phyloP scores from a whole-genome alignment of 129 eudicot species.

The Flaveria sonorensis region DNA sequence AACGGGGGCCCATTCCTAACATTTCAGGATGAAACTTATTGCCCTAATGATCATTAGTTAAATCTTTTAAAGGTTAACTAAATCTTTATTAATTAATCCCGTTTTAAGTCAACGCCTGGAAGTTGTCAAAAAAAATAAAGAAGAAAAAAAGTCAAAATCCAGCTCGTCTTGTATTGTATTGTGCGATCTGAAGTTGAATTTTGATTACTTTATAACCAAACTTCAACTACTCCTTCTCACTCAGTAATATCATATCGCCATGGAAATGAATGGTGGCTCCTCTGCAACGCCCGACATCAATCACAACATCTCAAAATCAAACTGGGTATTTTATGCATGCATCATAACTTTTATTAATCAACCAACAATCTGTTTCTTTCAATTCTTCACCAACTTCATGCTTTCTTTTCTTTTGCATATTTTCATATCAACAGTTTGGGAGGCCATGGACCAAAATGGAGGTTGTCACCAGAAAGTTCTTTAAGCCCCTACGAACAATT shows the following conservation, averaged over 20 bases:
- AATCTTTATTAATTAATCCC: not conserved
- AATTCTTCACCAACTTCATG: no score
- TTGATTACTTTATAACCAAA: not conserved
- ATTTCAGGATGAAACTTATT: no score
- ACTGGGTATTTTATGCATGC: not conserved
- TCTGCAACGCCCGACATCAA: not conserved
- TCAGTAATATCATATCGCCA: not conserved
- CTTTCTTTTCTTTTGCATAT: not conserved
- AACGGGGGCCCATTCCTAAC: no score
- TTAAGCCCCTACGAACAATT: not conserved
- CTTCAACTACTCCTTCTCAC: not conserved
- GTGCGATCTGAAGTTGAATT: not conserved
- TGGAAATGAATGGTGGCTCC: not conserved
- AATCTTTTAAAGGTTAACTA: no score
- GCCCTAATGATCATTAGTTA: no score
- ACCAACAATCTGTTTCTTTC: no score
- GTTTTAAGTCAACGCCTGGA: not conserved
- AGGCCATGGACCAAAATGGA: not conserved
- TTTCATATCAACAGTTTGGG: not conserved
- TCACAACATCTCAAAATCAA: not conserved
- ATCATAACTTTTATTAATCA: no score
- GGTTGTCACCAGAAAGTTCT: slow-evolving; percentile 4
- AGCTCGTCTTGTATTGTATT: not conserved
- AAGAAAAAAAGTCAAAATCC: not conserved
- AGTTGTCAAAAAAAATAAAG: not conserved